phyloP scores from a whole-genome alignment of 2,329 filamentous ascomycete genomes.

The Lasiodiplodia sp. region DNA sequence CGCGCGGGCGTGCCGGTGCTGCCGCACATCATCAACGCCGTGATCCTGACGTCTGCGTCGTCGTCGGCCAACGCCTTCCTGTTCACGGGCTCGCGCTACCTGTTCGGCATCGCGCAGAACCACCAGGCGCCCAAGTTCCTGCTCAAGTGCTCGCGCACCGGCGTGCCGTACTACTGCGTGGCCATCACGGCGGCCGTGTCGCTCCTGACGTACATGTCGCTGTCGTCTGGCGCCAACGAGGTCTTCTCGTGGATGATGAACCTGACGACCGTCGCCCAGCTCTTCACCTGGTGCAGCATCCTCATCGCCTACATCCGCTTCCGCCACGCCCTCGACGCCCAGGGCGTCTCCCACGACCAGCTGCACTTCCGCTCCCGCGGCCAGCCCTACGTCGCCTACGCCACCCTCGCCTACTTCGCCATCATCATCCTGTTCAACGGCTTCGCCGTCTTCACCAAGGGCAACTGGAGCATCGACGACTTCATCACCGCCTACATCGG shows the following conservation, averaged over 20 bases:
- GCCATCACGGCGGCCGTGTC: slow-evolving; percentile 56
- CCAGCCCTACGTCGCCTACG: slow-evolving; percentile 64
- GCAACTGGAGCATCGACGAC: slow-evolving; percentile 33
- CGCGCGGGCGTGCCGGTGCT: slow-evolving; percentile 72
- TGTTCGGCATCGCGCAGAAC: slow-evolving; percentile 59
- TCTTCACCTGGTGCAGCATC: slow-evolving; percentile 42
- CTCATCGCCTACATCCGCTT: slow-evolving; percentile 40
- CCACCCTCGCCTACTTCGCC: slow-evolving; percentile 65
- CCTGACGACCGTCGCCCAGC: slow-evolving; percentile 40
- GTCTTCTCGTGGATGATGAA: slow-evolving; percentile 45
- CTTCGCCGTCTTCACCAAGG: slow-evolving; percentile 24
- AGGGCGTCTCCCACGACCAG: slow-evolving; percentile 34
- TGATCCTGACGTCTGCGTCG: slow-evolving; percentile 76
- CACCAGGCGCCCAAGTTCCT: slow-evolving; percentile 61
- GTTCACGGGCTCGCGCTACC: slow-evolving; percentile 60
- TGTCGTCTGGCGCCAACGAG: slow-evolving; percentile 36
- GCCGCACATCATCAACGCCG: slow-evolving; percentile 76
- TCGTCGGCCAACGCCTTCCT: slow-evolving; percentile 74
- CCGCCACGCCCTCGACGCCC: slow-evolving; percentile 37
- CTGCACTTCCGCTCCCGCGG: slow-evolving; percentile 59
- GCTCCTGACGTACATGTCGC: slow-evolving; percentile 64
- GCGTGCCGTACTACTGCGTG: slow-evolving; percentile 52
- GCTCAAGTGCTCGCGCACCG: slow-evolving; percentile 55
- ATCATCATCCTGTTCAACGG: slow-evolving; percentile 73
- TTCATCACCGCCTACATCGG: slow-evolving; percentile 63